Evolutionary conservation across 192 early-diverging fungal genomes (phyloP), one percentile per base, ranked within the genome.

Genomic region (Entomortierella parvispora): DNA sequence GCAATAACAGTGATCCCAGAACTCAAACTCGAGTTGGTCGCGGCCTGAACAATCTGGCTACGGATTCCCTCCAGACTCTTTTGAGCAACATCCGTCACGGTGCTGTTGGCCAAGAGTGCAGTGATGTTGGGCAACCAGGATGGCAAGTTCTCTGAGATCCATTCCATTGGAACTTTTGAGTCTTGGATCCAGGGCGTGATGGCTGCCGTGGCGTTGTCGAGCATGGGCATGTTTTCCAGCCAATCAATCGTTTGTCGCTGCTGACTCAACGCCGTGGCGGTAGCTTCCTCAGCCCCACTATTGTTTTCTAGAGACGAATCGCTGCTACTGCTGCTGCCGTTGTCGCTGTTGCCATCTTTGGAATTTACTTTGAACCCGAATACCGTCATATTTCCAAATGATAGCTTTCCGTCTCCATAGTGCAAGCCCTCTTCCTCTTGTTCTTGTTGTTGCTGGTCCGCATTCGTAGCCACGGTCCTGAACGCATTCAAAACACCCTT

Each of bases 41-140:
- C 65, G 4, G 50, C 50, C 0, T 68, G 26, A 1, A 50, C 53
- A 11, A 76, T 23, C 18, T 44, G 50, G 17, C 50, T n/a, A 10
- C 56, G 26, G 25, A 76, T 50, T 7, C 55, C 53, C 29, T 68
- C 65, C 17, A 76, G 47, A 1, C 43, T 25, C 5, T 32, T 45
- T 17, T 56, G 59, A 15, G 44, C 58, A 1, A 20, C 18, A 4
- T 26, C 44, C 4, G 65, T 14, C 11, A 76, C 17, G 2, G 67
- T 61, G 43, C 31, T 61, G 51, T 50, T 68, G 47, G 25, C 77
- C 78, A 32, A 68, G 49, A 34, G 75, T 64, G 32, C 78, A 49
- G 52, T 83, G 53, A 77, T 74, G 43, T 81, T 69, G 15, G 58
- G 58, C 20, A 71, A 55, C 57, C 68, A 66, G 1, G 53, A 17